Conservation (phyloP, 2,329 filamentous ascomycete genomes). For the Amylocarpus encephaloides region DNA sequence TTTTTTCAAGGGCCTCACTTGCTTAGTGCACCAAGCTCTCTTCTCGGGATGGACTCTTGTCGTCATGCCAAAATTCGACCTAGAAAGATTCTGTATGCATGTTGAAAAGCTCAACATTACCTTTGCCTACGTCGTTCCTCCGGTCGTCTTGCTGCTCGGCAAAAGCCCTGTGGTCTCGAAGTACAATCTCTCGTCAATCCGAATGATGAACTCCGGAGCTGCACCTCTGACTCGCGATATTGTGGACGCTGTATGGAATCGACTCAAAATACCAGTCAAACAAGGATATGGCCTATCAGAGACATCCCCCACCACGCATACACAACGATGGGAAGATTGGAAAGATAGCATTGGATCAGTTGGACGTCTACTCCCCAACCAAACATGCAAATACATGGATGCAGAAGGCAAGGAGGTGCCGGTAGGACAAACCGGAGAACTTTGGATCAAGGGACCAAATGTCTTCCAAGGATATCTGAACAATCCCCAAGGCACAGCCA, state of each 20-base stretch:
- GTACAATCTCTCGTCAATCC: slow-evolving; percentile 72
- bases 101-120: slow-evolving; percentile 71
- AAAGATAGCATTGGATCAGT: slow-evolving; percentile 68
- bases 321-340: slow-evolving; percentile 72
- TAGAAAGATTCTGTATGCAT: slow-evolving; percentile 69
- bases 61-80: slow-evolving; percentile 74
- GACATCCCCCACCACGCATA: slow-evolving; percentile 72
- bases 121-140: slow-evolving; percentile 77
- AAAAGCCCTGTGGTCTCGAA: slow-evolving; percentile 73
- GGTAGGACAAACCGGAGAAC: slow-evolving; percentile 59
- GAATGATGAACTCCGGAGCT: slow-evolving; percentile 82
- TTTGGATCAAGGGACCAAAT: slow-evolving; percentile 75
- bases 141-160: slow-evolving; percentile 71
- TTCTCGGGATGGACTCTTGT: slow-evolving; percentile 60
- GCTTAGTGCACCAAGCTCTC: slow-evolving; percentile 62
- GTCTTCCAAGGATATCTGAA: slow-evolving; percentile 75
- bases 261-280: slow-evolving; percentile 75
- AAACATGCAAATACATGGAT: slow-evolving; percentile 75
- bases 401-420: slow-evolving; percentile 55
- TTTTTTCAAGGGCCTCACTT: slow-evolving; percentile 53
- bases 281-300: slow-evolving; percentile 91
- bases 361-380: slow-evolving; percentile 70
- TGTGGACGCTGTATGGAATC: slow-evolving; percentile 65
- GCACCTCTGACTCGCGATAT: slow-evolving; percentile 79
- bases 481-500: slow-evolving; percentile 61